phyloP scores from a whole-genome alignment of 495 filamentous ascomycete species.

The Zalerion maritima region DNA sequence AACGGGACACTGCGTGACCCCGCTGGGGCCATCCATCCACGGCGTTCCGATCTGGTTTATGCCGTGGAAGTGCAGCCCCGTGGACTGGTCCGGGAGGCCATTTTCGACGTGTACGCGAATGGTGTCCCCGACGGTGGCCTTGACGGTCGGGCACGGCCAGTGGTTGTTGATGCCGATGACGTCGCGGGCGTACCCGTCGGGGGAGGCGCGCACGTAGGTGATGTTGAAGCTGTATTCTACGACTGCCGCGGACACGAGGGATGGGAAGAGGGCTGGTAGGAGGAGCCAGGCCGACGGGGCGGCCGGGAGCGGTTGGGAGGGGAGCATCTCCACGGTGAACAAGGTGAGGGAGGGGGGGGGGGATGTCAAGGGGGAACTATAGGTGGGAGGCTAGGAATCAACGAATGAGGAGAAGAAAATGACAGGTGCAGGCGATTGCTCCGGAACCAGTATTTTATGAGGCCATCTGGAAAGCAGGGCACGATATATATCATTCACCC shows the following conservation, averaged over 20 bases:
- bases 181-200: conserved; percentile 54
- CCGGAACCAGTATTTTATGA: too few relatives aligned
- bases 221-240: conserved; percentile 44
- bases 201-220: conserved; percentile 54
- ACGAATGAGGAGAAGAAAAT: too few relatives aligned
- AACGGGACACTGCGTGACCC: conserved; percentile 56
- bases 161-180: conserved; percentile 64
- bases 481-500: too few relatives aligned
- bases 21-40: conserved; percentile 60
- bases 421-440: too few relatives aligned
- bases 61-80: conserved; percentile 69
- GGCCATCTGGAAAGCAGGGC: too few relatives aligned
- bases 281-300: too few relatives aligned
- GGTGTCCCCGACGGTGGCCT: conserved; percentile 56
- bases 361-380: too few relatives aligned
- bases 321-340: too few relatives aligned
- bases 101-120: conserved; percentile 59
- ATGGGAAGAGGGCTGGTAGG: too few relatives aligned
- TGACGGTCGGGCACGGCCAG: conserved; percentile 58
- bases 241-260: conserved; percentile 12
- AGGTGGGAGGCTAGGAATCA: too few relatives aligned
- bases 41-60: conserved; percentile 56
- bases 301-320: too few relatives aligned
- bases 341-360: too few relatives aligned
- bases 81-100: conserved; percentile 56